These are phyloP conservation scores for Dictyophora rubrovolvata DNA, from an alignment of 768 basidiomycete species.

Conservation along the genomic window DNA sequence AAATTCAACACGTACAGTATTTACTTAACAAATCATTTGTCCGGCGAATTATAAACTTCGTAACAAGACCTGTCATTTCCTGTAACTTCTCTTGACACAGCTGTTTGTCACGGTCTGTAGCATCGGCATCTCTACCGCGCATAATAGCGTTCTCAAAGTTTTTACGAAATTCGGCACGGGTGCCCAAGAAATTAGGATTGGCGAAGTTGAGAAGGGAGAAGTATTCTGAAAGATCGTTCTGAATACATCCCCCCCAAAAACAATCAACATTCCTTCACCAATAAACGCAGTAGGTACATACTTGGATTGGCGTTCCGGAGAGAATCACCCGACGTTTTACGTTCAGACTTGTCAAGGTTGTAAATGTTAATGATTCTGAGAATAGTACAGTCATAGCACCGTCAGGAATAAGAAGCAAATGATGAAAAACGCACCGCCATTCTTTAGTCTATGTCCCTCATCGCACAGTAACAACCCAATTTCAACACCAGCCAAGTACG, in stretches of 20 bases:
- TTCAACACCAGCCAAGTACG: slow-evolving; percentile 63
- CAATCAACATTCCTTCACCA: not conserved
- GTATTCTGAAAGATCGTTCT: slow-evolving; percentile 93
- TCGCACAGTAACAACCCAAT: slow-evolving; percentile 94
- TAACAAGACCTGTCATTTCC: slow-evolving; percentile 78
- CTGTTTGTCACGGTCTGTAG: slow-evolving; percentile 68
- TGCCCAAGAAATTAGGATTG: slow-evolving; percentile 82
- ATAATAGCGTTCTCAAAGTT: slow-evolving; percentile 91
- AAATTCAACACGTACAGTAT: slow-evolving; percentile 53
- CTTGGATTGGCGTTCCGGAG: slow-evolving; percentile 90
- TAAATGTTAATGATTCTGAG: slow-evolving; percentile 79
- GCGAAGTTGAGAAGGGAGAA: slow-evolving; percentile 90
- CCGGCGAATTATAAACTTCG: slow-evolving; percentile 88
- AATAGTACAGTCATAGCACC: slow-evolving; percentile 1
- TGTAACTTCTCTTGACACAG: slow-evolving; percentile 83
- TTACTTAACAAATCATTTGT: slow-evolving; percentile 93
- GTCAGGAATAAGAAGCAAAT: not conserved
- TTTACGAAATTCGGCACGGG: slow-evolving; percentile 85
- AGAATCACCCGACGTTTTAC: slow-evolving; percentile 88
- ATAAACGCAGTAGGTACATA: slow-evolving; percentile 16
- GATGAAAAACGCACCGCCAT: slow-evolving; percentile 55
- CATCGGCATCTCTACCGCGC: slow-evolving; percentile 81
- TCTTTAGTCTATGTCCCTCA: slow-evolving; percentile 95
- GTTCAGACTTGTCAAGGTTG: slow-evolving; percentile 69
- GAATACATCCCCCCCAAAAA: not conserved